A percentile compares a stretch with the other conserved stretches of the same genome.
Conservation (phyloP, 2,329 filamentous ascomycete species). For the Monilinia vaccinii-corymbosi region DNA sequence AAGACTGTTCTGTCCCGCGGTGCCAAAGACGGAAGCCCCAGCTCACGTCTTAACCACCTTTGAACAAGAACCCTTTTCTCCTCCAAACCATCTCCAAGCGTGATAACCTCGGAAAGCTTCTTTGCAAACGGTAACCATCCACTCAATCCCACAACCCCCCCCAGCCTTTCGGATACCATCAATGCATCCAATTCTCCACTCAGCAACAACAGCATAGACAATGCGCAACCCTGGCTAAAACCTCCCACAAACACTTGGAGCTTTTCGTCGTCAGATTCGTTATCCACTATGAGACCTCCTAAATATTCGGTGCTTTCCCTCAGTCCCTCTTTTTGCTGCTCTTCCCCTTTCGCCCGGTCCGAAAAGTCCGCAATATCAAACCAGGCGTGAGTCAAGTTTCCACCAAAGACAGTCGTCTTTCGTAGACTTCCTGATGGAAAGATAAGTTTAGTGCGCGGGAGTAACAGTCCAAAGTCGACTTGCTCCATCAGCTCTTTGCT, state of each 20-base stretch:
- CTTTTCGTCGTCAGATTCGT: neutral
- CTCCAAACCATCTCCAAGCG: neutral
- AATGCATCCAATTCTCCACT: constrained; percentile 13
- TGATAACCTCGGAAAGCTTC: constrained; percentile 9
- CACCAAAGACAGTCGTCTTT: constrained; percentile 18
- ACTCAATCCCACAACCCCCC: constrained; percentile 18
- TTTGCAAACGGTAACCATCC: constrained; percentile 23
- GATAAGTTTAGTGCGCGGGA: constrained; percentile 16
- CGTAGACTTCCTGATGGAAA: constrained; percentile 18
- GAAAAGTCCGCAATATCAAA: constrained; percentile 24
- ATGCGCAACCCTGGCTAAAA: constrained; percentile 22
- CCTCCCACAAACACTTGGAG: constrained; percentile 14
- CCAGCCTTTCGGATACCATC: constrained; percentile 1
- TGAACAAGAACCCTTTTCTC: neutral
- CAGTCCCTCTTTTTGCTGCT: constrained; percentile 9
- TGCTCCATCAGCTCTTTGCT: constrained; percentile 28
- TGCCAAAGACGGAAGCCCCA: neutral
- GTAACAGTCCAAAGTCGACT: constrained; percentile 28
- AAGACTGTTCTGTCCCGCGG: neutral
- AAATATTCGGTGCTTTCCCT: constrained; percentile 15
- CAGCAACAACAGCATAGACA: constrained; percentile 16
- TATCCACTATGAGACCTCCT: constrained; percentile 3
- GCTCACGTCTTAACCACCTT: neutral
- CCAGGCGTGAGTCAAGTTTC: constrained; percentile 22
- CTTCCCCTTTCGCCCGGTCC: constrained; percentile 18